Percentiles rank a stretch among this genome's conserved stretches.
These are phyloP conservation scores for Cicer yamashitae DNA, from an alignment of 306 rosid genomes.

Conservation along the genomic window DNA sequence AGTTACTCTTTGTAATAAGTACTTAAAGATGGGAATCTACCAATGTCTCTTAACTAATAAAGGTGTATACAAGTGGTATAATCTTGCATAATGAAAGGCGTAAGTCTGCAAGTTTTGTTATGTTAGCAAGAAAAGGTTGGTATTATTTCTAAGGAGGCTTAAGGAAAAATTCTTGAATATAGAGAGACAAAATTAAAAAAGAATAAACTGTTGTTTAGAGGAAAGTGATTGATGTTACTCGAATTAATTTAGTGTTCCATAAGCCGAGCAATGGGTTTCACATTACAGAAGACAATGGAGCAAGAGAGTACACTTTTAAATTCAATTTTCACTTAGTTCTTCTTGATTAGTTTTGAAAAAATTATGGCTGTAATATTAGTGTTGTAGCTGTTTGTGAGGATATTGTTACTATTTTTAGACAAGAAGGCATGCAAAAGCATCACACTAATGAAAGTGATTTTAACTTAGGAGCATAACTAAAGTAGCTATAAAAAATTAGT, in stretches of 20 bases:
- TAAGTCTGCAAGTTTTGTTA: conserved; percentile 33
- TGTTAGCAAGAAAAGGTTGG: conserved; percentile 18
- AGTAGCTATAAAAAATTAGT: conserved; percentile 18
- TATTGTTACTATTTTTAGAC: background rate
- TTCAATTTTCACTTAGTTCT: too few relatives aligned
- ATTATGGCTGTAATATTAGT: too few relatives aligned
- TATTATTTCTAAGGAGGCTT: conserved; percentile 1
- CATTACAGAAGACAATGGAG: too few relatives aligned
- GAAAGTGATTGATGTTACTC: conserved; percentile 24
- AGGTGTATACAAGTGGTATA: conserved; percentile 22
- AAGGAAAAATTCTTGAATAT: conserved; percentile 23
- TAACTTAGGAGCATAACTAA: conserved; percentile 7
- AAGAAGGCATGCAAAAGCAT: background rate
- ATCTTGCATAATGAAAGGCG: conserved; percentile 36
- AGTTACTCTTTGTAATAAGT: conserved; percentile 24
- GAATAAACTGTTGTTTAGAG: conserved; percentile 18
- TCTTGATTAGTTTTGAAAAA: too few relatives aligned
- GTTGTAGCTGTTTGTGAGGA: too few relatives aligned
- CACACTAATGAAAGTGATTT: background rate
- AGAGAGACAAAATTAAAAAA: background rate
- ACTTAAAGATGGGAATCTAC: conserved; percentile 36
- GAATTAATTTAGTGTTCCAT: conserved; percentile 13
- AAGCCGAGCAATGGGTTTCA: background rate
- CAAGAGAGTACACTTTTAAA: too few relatives aligned
- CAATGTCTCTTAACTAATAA: conserved; percentile 32